Conservation (phyloP, 2,329 filamentous ascomycete genomes). For the Colletotrichum lupini region DNA sequence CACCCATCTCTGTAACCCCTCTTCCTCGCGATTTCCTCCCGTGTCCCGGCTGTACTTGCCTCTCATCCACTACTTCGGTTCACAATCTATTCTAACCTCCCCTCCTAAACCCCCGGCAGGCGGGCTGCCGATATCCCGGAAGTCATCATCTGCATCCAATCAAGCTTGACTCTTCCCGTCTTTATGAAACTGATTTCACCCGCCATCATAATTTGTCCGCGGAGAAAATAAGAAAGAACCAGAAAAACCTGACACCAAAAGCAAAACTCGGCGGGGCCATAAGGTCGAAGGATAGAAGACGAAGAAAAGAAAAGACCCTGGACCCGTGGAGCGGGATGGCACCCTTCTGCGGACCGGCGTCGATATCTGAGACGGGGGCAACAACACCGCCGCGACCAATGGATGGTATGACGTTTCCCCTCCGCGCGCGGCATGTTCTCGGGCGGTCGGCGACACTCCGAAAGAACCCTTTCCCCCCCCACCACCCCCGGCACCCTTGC, state of each 20-base stretch:
- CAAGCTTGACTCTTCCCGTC: neutral
- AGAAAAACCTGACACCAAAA: neutral
- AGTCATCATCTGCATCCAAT: neutral
- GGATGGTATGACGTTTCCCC: neutral
- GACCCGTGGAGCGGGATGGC: neutral
- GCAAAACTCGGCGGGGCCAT: neutral
- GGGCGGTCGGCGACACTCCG: slow-evolving; percentile 26
- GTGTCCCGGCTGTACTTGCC: neutral
- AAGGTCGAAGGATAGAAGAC: neutral
- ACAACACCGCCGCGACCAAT: neutral
- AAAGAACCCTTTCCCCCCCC: neutral
- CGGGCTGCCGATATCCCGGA: neutral
- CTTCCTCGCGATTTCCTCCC: neutral
- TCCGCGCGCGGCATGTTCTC: slow-evolving; percentile 13
- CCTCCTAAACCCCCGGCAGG: neutral
- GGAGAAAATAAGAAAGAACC: neutral
- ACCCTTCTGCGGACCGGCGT: neutral
- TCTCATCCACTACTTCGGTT: neutral
- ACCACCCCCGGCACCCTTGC: slow-evolving; percentile 21
- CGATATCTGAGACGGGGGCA: neutral
- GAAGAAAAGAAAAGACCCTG: neutral
- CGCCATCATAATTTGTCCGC: neutral
- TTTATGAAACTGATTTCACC: neutral
- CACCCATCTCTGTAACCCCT: neutral
- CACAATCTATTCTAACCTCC: neutral